Base-by-base conservation (phyloP, 2,329 filamentous ascomycete species). In the Sphaerulina vaccinii region DNA sequence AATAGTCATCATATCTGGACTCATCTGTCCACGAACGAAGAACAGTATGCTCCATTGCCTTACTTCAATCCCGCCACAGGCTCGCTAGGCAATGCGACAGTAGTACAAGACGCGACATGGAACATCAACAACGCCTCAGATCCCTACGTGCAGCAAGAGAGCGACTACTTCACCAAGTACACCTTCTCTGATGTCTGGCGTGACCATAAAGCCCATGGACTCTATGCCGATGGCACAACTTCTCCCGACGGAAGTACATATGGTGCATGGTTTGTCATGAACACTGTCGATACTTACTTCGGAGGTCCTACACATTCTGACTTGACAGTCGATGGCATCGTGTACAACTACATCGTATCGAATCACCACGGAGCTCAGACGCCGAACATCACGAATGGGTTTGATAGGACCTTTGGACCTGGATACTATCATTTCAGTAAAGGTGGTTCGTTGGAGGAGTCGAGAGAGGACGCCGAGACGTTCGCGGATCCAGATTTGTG, bases 161-260 rank as follows among this genome's bases (percentile, higher is more conserved):
- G 79, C 1, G 78, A 84, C 39, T 85, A 84, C 65, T 86, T 84
- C 61, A 85, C 82, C 18, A 86, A 86, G 63, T 85, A 85, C 60
- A 84, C 79, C 0, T 84, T 85, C 52, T 73, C 75, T 3, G 79
- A 81, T 51, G 73, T 73, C 1, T 84, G 80, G 79, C 72, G 80
- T 42, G 74, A 82, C 39, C 79, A 83, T 51, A 73, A 74, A 32
- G 80, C 78, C 2, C 81, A 84, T 58, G 82, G 81, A 2, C 62
- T 76, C 53, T 82, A 75, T 58, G 73, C 75, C 1, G 78, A 79
- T 64, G 79, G 79, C 1, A 74, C 72, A 2, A 71, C 70, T 11
- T 81, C 75, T 11, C 58, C 70, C 15, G 76, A 79, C 52, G 77
- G 77, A 10, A 74, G 72, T 1, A 78, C 77, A 0, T 85, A 77